Conservation (phyloP, 805 yeast genomes). For the Ogataea populi-albae region DNA sequence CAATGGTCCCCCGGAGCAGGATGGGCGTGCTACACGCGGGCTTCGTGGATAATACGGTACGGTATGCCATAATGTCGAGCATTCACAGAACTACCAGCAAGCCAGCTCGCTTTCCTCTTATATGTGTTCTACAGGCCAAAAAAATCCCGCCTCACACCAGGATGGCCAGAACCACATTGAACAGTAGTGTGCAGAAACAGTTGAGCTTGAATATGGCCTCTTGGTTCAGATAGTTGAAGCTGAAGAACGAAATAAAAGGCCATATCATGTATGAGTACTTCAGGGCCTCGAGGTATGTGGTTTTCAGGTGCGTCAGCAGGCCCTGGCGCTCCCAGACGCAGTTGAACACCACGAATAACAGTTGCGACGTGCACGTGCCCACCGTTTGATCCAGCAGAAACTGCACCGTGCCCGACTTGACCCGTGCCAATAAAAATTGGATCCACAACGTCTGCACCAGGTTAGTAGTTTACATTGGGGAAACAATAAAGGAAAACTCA, state of each 20-base stretch:
- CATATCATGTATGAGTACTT: slow-evolving; percentile 54
- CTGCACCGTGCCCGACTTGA: slow-evolving; percentile 37
- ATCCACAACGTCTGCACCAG: slow-evolving; percentile 44
- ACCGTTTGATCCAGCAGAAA: slow-evolving; percentile 51
- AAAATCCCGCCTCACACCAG: slow-evolving; percentile 18
- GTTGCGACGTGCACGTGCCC: slow-evolving; percentile 56
- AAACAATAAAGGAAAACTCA: slow-evolving; percentile 20
- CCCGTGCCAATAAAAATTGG: slow-evolving; percentile 37
- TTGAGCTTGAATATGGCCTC: slow-evolving; percentile 56
- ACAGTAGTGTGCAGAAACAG: slow-evolving; percentile 52
- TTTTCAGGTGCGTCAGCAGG: slow-evolving; percentile 30
- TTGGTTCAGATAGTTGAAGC: slow-evolving; percentile 48
- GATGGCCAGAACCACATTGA: slow-evolving; percentile 52
- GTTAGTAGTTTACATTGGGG: background rate
- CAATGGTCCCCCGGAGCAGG: too few species aligned
- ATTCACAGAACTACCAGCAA: too few species aligned
- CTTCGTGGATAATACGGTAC: too few species aligned
- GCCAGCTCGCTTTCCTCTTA: too few species aligned
- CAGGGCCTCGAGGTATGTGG: slow-evolving; percentile 45
- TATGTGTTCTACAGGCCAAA: too few species aligned
- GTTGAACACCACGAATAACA: slow-evolving; percentile 45
- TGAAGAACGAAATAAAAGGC: slow-evolving; percentile 54
- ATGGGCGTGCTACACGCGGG: too few species aligned
- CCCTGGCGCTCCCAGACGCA: slow-evolving; percentile 55
- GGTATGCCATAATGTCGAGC: too few species aligned